A percentile compares a stretch with the other conserved stretches of the same genome.
Evolutionary conservation across 1,284 basidiomycete species (phyloP).

Genomic region (Austroboletus novae-zelandiae): DNA sequence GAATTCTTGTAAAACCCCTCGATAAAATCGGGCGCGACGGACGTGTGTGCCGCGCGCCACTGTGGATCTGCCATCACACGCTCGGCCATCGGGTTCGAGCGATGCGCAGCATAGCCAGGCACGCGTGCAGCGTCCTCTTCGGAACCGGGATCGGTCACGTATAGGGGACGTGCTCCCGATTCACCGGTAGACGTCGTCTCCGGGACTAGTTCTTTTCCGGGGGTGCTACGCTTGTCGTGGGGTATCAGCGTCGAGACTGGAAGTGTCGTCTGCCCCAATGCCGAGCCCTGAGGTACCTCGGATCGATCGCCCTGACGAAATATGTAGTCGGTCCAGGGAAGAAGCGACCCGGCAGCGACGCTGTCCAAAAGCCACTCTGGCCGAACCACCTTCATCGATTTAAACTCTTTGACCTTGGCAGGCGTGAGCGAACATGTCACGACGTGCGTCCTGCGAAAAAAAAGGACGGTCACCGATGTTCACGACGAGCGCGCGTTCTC

Average conservation of each 20-base stretch:
- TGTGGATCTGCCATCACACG: conserved; percentile 75
- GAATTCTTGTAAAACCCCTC: conserved; percentile 91
- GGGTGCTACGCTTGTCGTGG: not conserved
- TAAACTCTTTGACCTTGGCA: conserved; percentile 85
- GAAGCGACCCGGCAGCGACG: conserved; percentile 59
- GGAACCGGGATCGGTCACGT: conserved; percentile 43
- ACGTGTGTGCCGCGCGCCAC: conserved; percentile 88
- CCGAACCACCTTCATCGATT: conserved; percentile 82
- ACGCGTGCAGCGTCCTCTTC: conserved; percentile 41
- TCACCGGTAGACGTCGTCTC: not conserved
- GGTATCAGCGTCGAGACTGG: conserved; percentile 1
- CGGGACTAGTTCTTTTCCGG: no score
- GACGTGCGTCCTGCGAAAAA: conserved; percentile 72
- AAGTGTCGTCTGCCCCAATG: conserved; percentile 24
- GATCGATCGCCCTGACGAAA: conserved; percentile 49
- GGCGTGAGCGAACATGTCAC: conserved; percentile 89
- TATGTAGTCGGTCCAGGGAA: conserved; percentile 74
- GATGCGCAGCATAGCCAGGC: conserved; percentile 62
- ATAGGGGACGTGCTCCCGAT: conserved; percentile 30
- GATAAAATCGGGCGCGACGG: conserved; percentile 83
- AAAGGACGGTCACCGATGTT: not conserved
- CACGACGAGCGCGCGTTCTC: not conserved
- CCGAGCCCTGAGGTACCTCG: conserved; percentile 50
- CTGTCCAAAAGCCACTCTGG: conserved; percentile 89
- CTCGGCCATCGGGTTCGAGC: conserved; percentile 69